These are phyloP conservation scores for Anethum foeniculum DNA, from an alignment of 140 eudicot species.

Conservation along the genomic window DNA sequence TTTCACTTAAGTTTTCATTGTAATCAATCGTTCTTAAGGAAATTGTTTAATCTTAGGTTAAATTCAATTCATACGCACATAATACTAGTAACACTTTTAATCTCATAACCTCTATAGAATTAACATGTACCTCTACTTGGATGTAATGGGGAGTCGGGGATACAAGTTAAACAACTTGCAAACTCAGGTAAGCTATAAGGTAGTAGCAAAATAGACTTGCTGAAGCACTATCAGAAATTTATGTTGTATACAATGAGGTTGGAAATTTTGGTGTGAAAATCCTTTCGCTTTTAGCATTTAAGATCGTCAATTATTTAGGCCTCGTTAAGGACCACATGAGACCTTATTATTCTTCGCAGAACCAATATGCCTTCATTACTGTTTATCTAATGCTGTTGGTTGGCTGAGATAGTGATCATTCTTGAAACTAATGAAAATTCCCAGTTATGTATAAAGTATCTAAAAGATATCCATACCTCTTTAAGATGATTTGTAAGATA, in stretches of 20 bases:
- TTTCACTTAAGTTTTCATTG: no score
- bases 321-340: conserved; percentile 6
- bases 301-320: background rate
- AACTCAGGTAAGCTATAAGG: background rate
- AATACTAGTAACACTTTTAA: no score
- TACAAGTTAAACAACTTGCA: background rate
- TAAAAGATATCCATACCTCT: background rate
- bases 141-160: no score
- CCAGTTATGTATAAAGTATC: background rate
- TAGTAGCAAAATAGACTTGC: background rate
- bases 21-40: no score
- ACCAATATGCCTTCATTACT: conserved; percentile 11
- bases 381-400: background rate
- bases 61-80: background rate
- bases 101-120: background rate
- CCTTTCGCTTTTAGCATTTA: conserved; percentile 9
- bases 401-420: conserved; percentile 1
- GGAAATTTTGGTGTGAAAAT: background rate
- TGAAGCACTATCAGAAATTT: background rate
- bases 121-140: background rate
- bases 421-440: background rate
- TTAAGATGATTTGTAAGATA: background rate
- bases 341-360: background rate
- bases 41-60: no score
- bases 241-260: background rate